These are phyloP conservation scores for Leccinum sublutescens DNA, from an alignment of 768 basidiomycete genomes.

Conservation along the genomic window DNA sequence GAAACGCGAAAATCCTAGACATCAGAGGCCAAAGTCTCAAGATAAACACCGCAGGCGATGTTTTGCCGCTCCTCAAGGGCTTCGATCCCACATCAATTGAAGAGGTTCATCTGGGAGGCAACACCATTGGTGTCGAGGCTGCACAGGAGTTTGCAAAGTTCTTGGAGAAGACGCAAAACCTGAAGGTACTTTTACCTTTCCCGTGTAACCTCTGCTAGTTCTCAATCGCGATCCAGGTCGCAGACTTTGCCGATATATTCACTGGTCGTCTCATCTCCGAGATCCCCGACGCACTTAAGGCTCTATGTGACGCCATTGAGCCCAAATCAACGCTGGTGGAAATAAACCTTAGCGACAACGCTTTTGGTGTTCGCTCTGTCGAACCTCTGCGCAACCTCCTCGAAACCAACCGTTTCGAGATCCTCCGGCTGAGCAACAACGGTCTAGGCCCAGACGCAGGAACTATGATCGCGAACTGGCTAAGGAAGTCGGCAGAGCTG, in stretches of 20 bases:
- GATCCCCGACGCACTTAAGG: constrained; percentile 85
- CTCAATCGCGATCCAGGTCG: constrained; percentile 55
- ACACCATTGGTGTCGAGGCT: constrained; percentile 91
- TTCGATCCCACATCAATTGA: constrained; percentile 67
- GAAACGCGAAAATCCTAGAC: constrained; percentile 22
- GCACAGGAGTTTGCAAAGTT: constrained; percentile 81
- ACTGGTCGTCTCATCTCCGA: constrained; percentile 94
- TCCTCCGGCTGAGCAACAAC: constrained; percentile 94
- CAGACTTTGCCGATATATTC: constrained; percentile 97
- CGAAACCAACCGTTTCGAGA: constrained; percentile 71
- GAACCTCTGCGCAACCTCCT: constrained; percentile 93
- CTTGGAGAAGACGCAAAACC: constrained; percentile 57
- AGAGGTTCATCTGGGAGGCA: constrained; percentile 92
- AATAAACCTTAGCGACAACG: constrained; percentile 92
- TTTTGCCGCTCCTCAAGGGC: constrained; percentile 67
- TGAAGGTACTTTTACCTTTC: constrained; percentile 54
- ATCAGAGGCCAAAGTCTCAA: constrained; percentile 51
- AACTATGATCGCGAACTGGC: constrained; percentile 77
- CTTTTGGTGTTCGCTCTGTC: constrained; percentile 93
- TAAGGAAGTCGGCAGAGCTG: constrained; percentile 70
- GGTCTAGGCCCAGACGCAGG: constrained; percentile 93
- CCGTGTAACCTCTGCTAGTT: not conserved
- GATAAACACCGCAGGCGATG: constrained; percentile 71
- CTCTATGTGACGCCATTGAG: constrained; percentile 85
- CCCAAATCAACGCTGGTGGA: constrained; percentile 78